phyloP scores from a whole-genome alignment of 768 basidiomycete species.

The Mycena sanguinolenta region DNA sequence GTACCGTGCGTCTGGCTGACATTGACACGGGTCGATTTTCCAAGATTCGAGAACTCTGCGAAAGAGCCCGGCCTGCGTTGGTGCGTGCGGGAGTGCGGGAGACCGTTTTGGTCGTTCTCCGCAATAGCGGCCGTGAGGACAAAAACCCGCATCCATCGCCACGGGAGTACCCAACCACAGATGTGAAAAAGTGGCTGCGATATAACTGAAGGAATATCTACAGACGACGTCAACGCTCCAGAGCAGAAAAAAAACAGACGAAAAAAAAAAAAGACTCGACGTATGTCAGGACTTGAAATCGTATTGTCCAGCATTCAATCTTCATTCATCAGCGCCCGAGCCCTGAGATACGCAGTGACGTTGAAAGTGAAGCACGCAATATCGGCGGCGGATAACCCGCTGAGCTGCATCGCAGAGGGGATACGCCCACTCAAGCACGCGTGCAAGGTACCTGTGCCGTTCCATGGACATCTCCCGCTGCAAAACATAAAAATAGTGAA shows the following conservation, averaged over 20 bases:
- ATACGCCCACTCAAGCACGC: constrained; percentile 81
- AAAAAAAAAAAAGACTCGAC: constrained; percentile 41
- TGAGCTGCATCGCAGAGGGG: constrained; percentile 75
- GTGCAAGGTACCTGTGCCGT: constrained; percentile 67
- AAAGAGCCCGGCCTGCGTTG: constrained; percentile 73
- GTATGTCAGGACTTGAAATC: constrained; percentile 78
- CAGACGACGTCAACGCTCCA: background rate
- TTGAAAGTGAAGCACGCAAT: constrained; percentile 83
- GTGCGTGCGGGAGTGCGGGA: constrained; percentile 75
- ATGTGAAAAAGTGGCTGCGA: constrained; percentile 75
- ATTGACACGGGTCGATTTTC: constrained; percentile 63
- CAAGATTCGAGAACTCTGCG: constrained; percentile 58
- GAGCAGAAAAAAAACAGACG: too few species aligned
- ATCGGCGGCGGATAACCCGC: constrained; percentile 81
- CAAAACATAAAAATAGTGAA: constrained; percentile 12
- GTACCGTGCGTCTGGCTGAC: constrained; percentile 84
- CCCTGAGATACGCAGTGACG: constrained; percentile 78
- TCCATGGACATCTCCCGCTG: constrained; percentile 1
- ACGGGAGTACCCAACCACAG: constrained; percentile 82
- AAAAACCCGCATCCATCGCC: constrained; percentile 80
- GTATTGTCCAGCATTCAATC: constrained; percentile 83
- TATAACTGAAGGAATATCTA: constrained; percentile 81
- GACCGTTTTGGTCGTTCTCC: constrained; percentile 81
- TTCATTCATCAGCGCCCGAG: constrained; percentile 69
- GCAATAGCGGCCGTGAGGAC: constrained; percentile 73